Percentiles rank a stretch among this genome's conserved stretches.
Conservation (phyloP, 176 grass and related monocot genomes). For the Olyra latifolia region DNA sequence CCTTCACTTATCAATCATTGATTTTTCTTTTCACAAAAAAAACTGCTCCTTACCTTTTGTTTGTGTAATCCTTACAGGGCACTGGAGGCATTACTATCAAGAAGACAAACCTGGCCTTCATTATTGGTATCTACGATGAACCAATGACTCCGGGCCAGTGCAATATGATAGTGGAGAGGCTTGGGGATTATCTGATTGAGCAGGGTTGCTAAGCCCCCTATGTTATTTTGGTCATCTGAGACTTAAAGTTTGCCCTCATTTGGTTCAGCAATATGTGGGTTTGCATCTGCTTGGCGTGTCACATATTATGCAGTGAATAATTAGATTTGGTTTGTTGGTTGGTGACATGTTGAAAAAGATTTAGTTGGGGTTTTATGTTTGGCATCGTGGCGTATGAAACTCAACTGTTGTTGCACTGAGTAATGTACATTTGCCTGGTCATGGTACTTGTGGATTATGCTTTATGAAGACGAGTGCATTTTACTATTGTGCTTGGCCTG, state of each 20-base stretch:
- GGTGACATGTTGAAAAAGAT: conserved; percentile 31
- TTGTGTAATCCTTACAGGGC: conserved; percentile 43
- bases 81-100: conserved; percentile 69
- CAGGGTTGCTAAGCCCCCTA: conserved; percentile 57
- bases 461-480: conserved; percentile 51
- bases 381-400: conserved; percentile 45
- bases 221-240: conserved; percentile 54
- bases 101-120: conserved; percentile 61
- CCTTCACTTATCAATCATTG: neutral
- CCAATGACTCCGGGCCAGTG: conserved; percentile 92
- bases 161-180: conserved; percentile 92
- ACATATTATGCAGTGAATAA: conserved; percentile 65
- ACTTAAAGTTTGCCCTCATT: conserved; percentile 51
- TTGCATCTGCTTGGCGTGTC: conserved; percentile 40
- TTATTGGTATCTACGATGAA: conserved; percentile 87
- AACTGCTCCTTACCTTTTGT: neutral
- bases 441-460: conserved; percentile 39
- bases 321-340: conserved; percentile 55
- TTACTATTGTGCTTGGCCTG: neutral
- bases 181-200: conserved; percentile 82
- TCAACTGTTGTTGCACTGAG: conserved; percentile 38
- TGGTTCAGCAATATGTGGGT: conserved; percentile 42
- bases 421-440: conserved; percentile 63
- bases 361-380: conserved; percentile 55
- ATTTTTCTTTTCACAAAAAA: neutral